Percentiles rank a stretch among this genome's conserved stretches.
phyloP scores from a whole-genome alignment of 1,139 yeast genomes.

The Blastobotrys indianensis region DNA sequence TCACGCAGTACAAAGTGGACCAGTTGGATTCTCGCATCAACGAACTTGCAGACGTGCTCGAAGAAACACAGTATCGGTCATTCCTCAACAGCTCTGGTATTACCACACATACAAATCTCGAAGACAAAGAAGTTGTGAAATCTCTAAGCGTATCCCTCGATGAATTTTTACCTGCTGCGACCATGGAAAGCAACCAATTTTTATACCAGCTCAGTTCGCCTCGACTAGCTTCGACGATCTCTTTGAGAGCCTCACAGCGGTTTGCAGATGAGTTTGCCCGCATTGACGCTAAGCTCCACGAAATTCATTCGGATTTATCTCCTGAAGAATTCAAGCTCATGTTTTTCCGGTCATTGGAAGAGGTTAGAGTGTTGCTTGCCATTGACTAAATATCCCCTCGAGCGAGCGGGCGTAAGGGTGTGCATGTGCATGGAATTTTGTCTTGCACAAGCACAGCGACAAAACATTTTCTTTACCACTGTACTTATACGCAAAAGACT shows the following conservation, averaged over 20 bases:
- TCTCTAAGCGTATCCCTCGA: conserved; percentile 29
- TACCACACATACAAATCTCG: conserved; percentile 11
- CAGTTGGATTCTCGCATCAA: conserved; percentile 28
- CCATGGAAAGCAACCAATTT: conserved; percentile 29
- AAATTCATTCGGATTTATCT: conserved; percentile 16
- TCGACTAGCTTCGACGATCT: conserved; percentile 30
- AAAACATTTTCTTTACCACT: neutral
- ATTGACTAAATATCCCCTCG: conserved; percentile 3
- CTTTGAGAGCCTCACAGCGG: conserved; percentile 29
- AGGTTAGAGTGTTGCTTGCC: conserved; percentile 30
- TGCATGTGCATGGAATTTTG: too few species aligned
- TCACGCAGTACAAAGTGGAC: conserved; percentile 30
- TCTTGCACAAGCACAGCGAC: too few species aligned
- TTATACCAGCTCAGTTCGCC: conserved; percentile 33
- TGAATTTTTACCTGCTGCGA: conserved; percentile 35
- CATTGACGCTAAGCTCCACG: conserved; percentile 23
- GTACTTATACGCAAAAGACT: neutral
- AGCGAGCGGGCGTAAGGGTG: neutral
- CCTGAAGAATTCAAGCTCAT: conserved; percentile 23
- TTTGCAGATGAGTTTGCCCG: conserved; percentile 30
- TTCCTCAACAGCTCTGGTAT: conserved; percentile 29
- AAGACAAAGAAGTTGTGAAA: conserved; percentile 31
- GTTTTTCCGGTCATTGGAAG: conserved; percentile 28
- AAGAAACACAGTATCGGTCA: conserved; percentile 25
- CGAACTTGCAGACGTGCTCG: conserved; percentile 29